Evolutionary conservation across 306 rosid genomes (phyloP).

Genomic region (Mimosa bimucronata): DNA sequence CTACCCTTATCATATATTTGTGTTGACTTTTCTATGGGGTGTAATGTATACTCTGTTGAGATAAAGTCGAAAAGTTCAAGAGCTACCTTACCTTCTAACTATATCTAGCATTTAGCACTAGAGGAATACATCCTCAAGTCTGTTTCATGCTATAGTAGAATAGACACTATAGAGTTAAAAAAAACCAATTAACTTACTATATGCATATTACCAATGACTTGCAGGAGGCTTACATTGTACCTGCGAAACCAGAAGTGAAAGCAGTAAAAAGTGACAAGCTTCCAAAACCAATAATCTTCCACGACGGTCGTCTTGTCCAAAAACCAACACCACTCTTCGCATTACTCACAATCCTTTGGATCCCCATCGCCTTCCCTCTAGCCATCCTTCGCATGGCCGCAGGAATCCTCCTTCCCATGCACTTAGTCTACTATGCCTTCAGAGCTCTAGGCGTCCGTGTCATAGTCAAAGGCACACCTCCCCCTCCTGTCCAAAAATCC

Average conservation of each 20-base stretch:
- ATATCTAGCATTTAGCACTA: too few relatives aligned
- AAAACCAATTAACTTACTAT: too few relatives aligned
- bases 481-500: conserved; percentile 53
- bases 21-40: too few relatives aligned
- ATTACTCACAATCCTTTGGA: conserved; percentile 66
- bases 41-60: too few relatives aligned
- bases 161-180: too few relatives aligned
- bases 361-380: conserved; percentile 68
- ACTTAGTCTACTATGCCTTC: conserved; percentile 65
- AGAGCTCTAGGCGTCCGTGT: conserved; percentile 79
- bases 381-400: conserved; percentile 74
- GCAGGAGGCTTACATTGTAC: conserved; percentile 77
- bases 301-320: conserved; percentile 76
- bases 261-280: conserved; percentile 60
- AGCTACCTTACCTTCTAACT: too few relatives aligned
- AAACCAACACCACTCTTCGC: conserved; percentile 75
- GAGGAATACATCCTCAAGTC: too few relatives aligned
- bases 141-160: too few relatives aligned
- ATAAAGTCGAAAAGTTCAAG: too few relatives aligned
- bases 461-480: conserved; percentile 67
- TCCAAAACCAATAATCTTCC: conserved; percentile 82
- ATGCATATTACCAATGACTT: too few relatives aligned
- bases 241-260: conserved; percentile 45
- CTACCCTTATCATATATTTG: too few relatives aligned
- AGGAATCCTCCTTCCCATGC: conserved; percentile 85